phyloP scores from a whole-genome alignment of 371 early-diverging fungal species.

The Parasitella parasitica region DNA sequence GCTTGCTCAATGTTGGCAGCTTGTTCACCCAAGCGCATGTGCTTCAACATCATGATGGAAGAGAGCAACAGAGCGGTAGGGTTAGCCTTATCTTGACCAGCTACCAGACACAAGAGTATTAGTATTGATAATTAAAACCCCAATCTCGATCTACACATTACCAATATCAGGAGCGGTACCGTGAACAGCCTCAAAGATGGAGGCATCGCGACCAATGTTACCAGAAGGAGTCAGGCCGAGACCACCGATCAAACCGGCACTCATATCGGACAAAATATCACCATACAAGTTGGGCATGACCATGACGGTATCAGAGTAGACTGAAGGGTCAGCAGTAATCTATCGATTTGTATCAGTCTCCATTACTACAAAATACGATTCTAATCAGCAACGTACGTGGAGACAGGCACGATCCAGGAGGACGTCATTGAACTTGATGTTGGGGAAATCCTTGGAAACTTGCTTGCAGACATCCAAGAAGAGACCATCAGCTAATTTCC shows the following conservation, averaged over 20 bases:
- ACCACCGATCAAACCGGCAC: constrained; percentile 98
- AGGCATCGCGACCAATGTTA: constrained; percentile 96
- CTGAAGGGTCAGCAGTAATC: constrained; percentile 93
- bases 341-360: too few relatives aligned
- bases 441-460: constrained; percentile 90
- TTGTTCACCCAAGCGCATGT: constrained; percentile 82
- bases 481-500: constrained; percentile 95
- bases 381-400: constrained; percentile 42
- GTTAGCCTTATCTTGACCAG: constrained; percentile 76
- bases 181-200: constrained; percentile 97
- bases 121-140: too few relatives aligned
- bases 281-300: constrained; percentile 99
- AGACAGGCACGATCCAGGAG: constrained; percentile 94
- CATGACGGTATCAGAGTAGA: constrained; percentile 93
- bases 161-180: constrained; percentile 97
- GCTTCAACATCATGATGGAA: constrained; percentile 97
- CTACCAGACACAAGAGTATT: neutral
- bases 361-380: too few relatives aligned
- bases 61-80: constrained; percentile 71
- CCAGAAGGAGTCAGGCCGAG: constrained; percentile 97
- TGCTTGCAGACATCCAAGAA: constrained; percentile 93
- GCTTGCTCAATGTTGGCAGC: constrained; percentile 88
- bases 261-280: constrained; percentile 97
- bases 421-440: constrained; percentile 89
- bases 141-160: neutral